phyloP scores from a whole-genome alignment of 2,329 filamentous ascomycete genomes.

The Clonostachys chloroleuca region DNA sequence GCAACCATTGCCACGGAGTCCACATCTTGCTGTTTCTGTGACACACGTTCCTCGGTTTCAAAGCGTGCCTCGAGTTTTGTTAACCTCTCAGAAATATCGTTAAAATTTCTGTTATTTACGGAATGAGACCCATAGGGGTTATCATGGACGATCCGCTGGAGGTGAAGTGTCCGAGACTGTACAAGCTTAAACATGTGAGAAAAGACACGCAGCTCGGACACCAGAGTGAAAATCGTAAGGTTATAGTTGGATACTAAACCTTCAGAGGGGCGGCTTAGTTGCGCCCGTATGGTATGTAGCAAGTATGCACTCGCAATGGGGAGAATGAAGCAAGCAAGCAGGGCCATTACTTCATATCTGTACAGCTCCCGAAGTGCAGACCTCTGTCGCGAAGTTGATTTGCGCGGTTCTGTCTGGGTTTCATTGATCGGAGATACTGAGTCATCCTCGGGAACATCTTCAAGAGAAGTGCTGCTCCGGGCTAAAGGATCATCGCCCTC shows the following conservation, averaged over 20 bases:
- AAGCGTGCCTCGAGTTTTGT: conserved; percentile 62
- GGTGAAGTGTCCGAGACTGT: conserved; percentile 71
- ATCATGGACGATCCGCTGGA: conserved; percentile 67
- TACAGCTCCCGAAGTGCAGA: conserved; percentile 61
- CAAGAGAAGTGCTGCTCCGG: conserved; percentile 17
- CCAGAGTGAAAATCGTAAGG: conserved; percentile 82
- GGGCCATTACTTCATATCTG: conserved; percentile 68
- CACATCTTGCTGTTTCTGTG: not conserved
- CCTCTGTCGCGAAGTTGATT: conserved; percentile 15
- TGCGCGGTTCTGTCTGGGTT: conserved; percentile 3
- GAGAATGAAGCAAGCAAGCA: conserved; percentile 74
- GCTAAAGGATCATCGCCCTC: conserved; percentile 3
- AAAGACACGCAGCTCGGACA: conserved; percentile 78
- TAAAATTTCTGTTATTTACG: conserved; percentile 32
- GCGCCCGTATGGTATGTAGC: conserved; percentile 73
- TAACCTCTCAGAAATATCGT: conserved; percentile 60
- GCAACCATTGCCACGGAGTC: conserved; percentile 14
- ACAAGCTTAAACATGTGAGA: conserved; percentile 79
- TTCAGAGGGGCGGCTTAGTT: conserved; percentile 79
- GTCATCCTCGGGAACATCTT: conserved; percentile 42
- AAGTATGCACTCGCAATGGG: conserved; percentile 79
- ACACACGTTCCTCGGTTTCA: conserved; percentile 13
- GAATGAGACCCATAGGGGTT: conserved; percentile 26
- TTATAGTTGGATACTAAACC: conserved; percentile 91
- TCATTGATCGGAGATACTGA: conserved; percentile 5